These are phyloP conservation scores for Psilocybe azurescens DNA, from an alignment of 768 basidiomycete genomes.

Conservation along the genomic window DNA sequence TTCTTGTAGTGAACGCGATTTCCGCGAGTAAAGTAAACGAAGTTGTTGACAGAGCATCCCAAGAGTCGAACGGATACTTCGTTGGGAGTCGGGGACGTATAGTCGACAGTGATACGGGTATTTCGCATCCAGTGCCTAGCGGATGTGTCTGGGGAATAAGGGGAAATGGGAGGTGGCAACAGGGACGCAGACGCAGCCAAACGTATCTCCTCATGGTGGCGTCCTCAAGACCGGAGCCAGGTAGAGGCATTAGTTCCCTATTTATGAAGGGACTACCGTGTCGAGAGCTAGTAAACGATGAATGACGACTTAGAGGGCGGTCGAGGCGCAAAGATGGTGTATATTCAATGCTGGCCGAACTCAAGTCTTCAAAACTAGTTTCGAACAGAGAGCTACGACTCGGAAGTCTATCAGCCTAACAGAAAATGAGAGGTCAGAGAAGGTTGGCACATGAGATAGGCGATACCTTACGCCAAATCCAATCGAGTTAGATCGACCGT, in stretches of 20 bases:
- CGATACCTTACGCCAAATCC: slow-evolving; percentile 23
- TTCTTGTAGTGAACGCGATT: slow-evolving; percentile 62
- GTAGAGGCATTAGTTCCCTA: not conserved
- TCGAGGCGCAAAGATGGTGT: slow-evolving; percentile 18
- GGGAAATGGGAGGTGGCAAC: slow-evolving; percentile 20
- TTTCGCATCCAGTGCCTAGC: slow-evolving; percentile 31
- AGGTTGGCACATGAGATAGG: not conserved
- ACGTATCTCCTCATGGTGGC: slow-evolving; percentile 18
- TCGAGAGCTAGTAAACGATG: slow-evolving; percentile 29
- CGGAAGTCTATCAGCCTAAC: slow-evolving; percentile 16
- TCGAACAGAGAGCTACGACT: slow-evolving; percentile 7
- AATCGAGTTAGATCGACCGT: slow-evolving; percentile 25
- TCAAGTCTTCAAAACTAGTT: slow-evolving; percentile 1
- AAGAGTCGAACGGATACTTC: slow-evolving; percentile 32
- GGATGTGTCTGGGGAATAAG: slow-evolving; percentile 28
- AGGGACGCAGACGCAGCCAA: slow-evolving; percentile 32
- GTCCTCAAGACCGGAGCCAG: not conserved
- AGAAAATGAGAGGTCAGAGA: not conserved
- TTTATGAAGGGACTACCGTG: slow-evolving; percentile 16
- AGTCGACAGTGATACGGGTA: slow-evolving; percentile 29
- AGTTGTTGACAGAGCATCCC: slow-evolving; percentile 48
- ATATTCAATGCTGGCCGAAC: slow-evolving; percentile 22
- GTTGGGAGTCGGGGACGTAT: slow-evolving; percentile 26
- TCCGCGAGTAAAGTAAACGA: slow-evolving; percentile 55
- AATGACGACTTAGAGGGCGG: slow-evolving; percentile 28